Conservation (phyloP, 371 early-diverging fungal species). For the Parasitella parasitica region DNA sequence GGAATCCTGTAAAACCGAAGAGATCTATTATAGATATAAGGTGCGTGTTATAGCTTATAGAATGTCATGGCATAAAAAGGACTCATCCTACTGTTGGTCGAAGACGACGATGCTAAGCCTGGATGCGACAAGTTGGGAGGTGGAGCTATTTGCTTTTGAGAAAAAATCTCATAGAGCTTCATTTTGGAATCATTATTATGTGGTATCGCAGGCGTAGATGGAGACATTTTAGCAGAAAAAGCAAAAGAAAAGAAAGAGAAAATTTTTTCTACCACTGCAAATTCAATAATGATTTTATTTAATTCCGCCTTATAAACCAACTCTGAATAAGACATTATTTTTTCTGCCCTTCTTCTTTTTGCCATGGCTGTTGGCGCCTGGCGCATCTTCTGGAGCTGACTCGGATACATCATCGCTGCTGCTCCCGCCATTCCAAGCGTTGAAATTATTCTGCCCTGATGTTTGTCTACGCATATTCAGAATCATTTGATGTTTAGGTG, state of each 20-base stretch:
- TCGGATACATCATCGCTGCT: slow-evolving; percentile 3
- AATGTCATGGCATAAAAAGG: not conserved
- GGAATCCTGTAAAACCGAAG: slow-evolving; percentile 3
- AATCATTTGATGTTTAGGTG: slow-evolving; percentile 32
- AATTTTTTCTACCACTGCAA: not conserved
- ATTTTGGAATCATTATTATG: slow-evolving; percentile 17
- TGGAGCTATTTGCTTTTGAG: slow-evolving; percentile 22
- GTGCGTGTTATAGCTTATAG: not conserved
- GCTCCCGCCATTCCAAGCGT: slow-evolving; percentile 22
- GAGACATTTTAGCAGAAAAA: slow-evolving; percentile 6
- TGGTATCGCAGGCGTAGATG: slow-evolving; percentile 14
- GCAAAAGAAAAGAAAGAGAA: not conserved
- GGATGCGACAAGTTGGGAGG: slow-evolving; percentile 17
- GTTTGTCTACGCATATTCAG: slow-evolving; percentile 31
- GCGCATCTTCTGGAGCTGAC: slow-evolving; percentile 1
- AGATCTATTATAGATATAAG: slow-evolving; percentile 3
- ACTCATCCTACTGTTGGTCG: not conserved
- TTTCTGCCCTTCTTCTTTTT: slow-evolving; percentile 57
- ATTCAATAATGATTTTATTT: not conserved
- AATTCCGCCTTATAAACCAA: slow-evolving; percentile 38
- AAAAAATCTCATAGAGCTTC: slow-evolving; percentile 32
- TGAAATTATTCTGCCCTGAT: slow-evolving; percentile 17
- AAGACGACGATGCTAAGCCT: not conserved
- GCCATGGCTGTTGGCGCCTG: slow-evolving; percentile 3
- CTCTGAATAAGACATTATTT: slow-evolving; percentile 60